These are phyloP conservation scores for Emmonsia crescens DNA, from an alignment of 2,329 filamentous ascomycete species.

Conservation along the genomic window DNA sequence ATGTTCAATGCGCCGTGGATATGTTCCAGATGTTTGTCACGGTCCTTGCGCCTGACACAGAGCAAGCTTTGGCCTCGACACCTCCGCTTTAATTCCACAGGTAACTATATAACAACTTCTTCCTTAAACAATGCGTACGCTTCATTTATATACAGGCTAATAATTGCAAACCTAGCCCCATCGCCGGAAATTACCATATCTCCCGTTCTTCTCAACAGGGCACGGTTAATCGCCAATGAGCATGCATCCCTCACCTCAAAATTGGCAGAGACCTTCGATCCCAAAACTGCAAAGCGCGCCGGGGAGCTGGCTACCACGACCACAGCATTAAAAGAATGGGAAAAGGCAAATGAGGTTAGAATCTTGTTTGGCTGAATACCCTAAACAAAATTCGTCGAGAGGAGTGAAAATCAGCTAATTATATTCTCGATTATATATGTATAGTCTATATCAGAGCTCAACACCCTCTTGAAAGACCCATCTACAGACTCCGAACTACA, in stretches of 20 bases:
- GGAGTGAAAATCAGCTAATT: not conserved
- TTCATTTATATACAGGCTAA: not conserved
- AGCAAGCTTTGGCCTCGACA: slow-evolving; percentile 18
- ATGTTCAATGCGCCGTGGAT: slow-evolving; percentile 36
- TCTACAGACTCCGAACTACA: slow-evolving; percentile 49
- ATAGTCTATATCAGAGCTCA: slow-evolving; percentile 56
- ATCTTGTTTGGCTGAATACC: not conserved
- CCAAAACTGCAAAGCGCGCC: slow-evolving; percentile 45
- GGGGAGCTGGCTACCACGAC: slow-evolving; percentile 46
- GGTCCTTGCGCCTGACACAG: slow-evolving; percentile 24
- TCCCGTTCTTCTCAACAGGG: slow-evolving; percentile 44
- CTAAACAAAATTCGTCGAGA: not conserved
- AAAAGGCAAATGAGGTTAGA: slow-evolving; percentile 46
- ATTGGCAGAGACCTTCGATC: slow-evolving; percentile 46
- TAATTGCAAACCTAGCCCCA: not conserved
- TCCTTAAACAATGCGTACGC: not conserved
- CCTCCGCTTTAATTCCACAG: slow-evolving; percentile 18
- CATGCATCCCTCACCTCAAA: slow-evolving; percentile 43
- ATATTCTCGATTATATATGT: not conserved
- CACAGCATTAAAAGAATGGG: slow-evolving; percentile 45
- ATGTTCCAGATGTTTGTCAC: slow-evolving; percentile 39
- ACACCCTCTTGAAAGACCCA: slow-evolving; percentile 61
- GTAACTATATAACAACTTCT: slow-evolving; percentile 15
- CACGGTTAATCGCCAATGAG: slow-evolving; percentile 45
- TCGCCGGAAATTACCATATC: slow-evolving; percentile 30